phyloP scores from a whole-genome alignment of 805 yeast species.

The Ogataea methylovora region DNA sequence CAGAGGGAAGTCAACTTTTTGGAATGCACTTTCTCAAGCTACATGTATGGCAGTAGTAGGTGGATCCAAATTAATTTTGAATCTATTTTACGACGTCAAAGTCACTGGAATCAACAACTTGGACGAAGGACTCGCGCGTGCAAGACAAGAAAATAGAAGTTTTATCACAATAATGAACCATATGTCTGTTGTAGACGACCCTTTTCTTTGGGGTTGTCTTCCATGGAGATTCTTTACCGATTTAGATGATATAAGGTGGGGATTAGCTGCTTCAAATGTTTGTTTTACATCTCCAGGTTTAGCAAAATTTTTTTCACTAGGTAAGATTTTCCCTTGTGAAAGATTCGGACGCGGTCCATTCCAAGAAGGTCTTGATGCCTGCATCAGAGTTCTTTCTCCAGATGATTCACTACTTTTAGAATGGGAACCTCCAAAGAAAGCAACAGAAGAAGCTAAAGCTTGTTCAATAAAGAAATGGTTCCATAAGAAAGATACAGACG shows the following conservation, averaged over 20 bases:
- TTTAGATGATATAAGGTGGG: constrained; percentile 78
- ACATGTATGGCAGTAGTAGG: constrained; percentile 63
- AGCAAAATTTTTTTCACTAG: constrained; percentile 68
- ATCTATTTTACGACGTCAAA: constrained; percentile 55
- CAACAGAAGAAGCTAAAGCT: neutral
- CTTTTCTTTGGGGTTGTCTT: constrained; percentile 78
- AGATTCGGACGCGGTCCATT: constrained; percentile 92
- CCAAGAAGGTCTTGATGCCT: constrained; percentile 85
- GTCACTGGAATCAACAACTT: constrained; percentile 57
- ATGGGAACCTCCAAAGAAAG: constrained; percentile 1
- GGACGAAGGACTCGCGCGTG: constrained; percentile 54
- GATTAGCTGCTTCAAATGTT: constrained; percentile 86
- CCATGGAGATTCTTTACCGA: constrained; percentile 62
- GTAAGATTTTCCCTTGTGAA: constrained; percentile 80
- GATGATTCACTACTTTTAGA: constrained; percentile 56
- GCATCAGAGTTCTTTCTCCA: constrained; percentile 70
- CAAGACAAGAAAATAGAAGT: constrained; percentile 63
- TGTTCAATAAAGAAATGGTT: neutral
- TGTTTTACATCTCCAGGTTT: constrained; percentile 58
- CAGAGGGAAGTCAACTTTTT: constrained; percentile 43
- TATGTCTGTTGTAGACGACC: constrained; percentile 90
- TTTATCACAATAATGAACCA: constrained; percentile 87
- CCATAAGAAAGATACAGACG: neutral
- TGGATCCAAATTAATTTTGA: constrained; percentile 53
- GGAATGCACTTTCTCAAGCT: constrained; percentile 64